phyloP scores from a whole-genome alignment of 73 alveolate species.

The Paramecium tetraurelia region DNA sequence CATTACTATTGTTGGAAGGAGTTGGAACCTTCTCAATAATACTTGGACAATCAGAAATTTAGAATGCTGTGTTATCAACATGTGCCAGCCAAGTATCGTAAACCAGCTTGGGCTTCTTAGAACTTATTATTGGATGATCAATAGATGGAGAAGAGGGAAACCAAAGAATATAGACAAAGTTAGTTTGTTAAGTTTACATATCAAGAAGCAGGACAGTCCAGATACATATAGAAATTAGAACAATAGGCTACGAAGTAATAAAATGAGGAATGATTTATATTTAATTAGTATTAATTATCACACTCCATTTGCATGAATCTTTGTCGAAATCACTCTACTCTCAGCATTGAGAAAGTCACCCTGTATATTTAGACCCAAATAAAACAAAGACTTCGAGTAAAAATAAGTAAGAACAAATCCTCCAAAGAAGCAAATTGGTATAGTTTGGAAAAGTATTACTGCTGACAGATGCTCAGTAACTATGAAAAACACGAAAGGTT shows the following conservation, averaged over 20 bases:
- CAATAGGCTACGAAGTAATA: neutral
- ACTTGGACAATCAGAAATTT: neutral
- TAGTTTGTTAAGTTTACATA: neutral
- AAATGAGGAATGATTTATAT: neutral
- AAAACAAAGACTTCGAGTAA: neutral
- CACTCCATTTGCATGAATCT: neutral
- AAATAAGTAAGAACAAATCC: neutral
- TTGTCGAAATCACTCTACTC: neutral
- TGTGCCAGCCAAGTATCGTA: neutral
- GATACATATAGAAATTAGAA: neutral
- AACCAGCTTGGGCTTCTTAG: neutral
- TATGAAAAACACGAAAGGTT: neutral
- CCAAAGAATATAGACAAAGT: neutral
- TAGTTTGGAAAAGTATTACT: neutral
- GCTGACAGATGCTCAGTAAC: neutral
- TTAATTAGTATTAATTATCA: neutral
- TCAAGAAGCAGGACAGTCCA: neutral
- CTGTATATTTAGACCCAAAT: neutral
- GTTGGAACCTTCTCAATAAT: neutral
- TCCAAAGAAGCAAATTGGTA: neutral
- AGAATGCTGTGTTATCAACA: constrained; percentile 13
- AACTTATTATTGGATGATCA: neutral
- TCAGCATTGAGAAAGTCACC: neutral
- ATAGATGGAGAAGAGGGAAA: neutral
- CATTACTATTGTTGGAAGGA: constrained; percentile 18